Base-by-base conservation (phyloP, 116 monocot species). In the Iris pallida region DNA sequence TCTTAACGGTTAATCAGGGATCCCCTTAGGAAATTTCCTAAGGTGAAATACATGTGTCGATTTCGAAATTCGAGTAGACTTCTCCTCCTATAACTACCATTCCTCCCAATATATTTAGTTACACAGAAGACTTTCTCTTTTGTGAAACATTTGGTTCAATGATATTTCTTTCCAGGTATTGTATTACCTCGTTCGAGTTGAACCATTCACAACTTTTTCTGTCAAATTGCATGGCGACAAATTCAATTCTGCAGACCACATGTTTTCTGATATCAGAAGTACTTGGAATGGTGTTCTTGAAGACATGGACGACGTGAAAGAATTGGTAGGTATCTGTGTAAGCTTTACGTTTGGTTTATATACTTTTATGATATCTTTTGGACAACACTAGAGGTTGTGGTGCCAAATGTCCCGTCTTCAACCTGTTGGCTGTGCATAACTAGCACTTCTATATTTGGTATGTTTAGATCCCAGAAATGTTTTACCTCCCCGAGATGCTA, bases 221-320 rank as follows among this genome's bases (percentile, higher is more conserved):
- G 80, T 87, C 70, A 85, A 97, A 76, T 76, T 97, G 42, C 92
- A 83, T 85, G 92, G 97, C 72, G 92, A 85, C 2, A 86, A 87
- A 57, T 92, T 85, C 80, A 79, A 87, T 61, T 79, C 82, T 85
- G 87, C 92, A 17, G 86, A 96, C 69, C 89, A 87, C n/a, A 83
- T 87, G 87, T 92, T 96, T 76, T 92, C 77, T 55, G 85, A 97
- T 73, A 80, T 97, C 71, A 73, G 85, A 46, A 74, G 73, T 69
- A 92, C 97, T 41, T 97, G 97, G 97, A 81, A 88, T 65, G 80
- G 90, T 73, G 85, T 92, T 53, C 78, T 97, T 53, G 85, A 92
- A 68, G 92, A 90, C 65, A 90, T 90, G 85, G 87, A 80, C 76
- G 97, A 97, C 68, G 92, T 97, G 67, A 97, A 97, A 87, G 97